phyloP scores from a whole-genome alignment of 495 filamentous ascomycete species.

The Neurospora sp. region DNA sequence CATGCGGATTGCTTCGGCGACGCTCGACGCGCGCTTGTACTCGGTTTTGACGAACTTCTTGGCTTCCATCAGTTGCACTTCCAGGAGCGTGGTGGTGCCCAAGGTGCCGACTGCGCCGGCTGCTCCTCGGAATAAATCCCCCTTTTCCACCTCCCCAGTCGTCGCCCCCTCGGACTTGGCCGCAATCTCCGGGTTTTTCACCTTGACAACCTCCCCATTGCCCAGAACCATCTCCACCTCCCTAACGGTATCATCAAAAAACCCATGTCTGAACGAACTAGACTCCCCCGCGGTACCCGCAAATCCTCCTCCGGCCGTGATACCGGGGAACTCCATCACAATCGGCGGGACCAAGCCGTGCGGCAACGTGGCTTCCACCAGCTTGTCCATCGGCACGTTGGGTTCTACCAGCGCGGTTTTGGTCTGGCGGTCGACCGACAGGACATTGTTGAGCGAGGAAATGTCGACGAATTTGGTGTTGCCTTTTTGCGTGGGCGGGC shows the following conservation, averaged over 20 bases:
- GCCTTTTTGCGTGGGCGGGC: slow-evolving; percentile 39
- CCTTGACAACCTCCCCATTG: slow-evolving; percentile 38
- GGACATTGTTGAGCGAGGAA: slow-evolving; percentile 24
- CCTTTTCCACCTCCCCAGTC: slow-evolving; percentile 8
- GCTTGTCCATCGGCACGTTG: slow-evolving; percentile 55
- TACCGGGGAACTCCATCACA: slow-evolving; percentile 55
- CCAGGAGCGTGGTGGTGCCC: slow-evolving; percentile 45
- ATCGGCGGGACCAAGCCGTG: slow-evolving; percentile 47
- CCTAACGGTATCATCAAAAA: slow-evolving; percentile 46
- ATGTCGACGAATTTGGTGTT: slow-evolving; percentile 30
- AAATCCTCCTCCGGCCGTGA: slow-evolving; percentile 54
- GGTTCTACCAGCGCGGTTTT: slow-evolving; percentile 48
- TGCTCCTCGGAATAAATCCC: slow-evolving; percentile 45
- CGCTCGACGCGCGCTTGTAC: slow-evolving; percentile 39
- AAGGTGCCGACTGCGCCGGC: slow-evolving; percentile 48
- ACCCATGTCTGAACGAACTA: slow-evolving; percentile 47
- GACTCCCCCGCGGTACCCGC: slow-evolving; percentile 52
- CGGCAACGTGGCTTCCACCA: slow-evolving; percentile 42
- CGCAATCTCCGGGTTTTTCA: neutral
- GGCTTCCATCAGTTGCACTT: slow-evolving; percentile 43
- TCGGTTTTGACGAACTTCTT: slow-evolving; percentile 45
- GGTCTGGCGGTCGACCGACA: slow-evolving; percentile 26
- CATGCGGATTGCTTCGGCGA: slow-evolving; percentile 30
- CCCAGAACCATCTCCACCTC: slow-evolving; percentile 52
- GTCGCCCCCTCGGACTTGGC: slow-evolving; percentile 6